phyloP scores from a whole-genome alignment of 164 flowering plant genomes.

The Paratinospora sagittata region DNA sequence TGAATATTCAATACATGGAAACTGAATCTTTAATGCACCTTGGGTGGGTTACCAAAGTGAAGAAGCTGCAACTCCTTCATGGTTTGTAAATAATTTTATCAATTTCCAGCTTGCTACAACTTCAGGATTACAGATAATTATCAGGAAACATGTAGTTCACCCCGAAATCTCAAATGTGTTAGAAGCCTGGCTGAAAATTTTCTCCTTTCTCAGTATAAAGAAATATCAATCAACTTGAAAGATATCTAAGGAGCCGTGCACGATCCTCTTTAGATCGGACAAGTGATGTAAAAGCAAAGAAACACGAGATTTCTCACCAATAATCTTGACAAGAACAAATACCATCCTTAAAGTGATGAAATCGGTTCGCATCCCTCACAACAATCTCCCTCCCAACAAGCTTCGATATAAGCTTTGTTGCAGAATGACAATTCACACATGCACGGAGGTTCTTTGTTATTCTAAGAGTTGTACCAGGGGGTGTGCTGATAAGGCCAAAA shows the following conservation, averaged over 20 bases:
- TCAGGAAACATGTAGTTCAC: neutral
- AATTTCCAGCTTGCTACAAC: neutral
- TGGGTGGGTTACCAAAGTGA: too few species aligned
- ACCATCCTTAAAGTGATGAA: constrained; percentile 31
- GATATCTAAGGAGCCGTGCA: neutral
- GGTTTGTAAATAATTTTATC: neutral
- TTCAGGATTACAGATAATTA: neutral
- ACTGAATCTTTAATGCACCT: too few species aligned
- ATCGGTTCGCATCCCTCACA: constrained; percentile 28
- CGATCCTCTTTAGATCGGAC: neutral
- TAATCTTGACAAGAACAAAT: constrained; percentile 31
- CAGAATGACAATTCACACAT: constrained; percentile 32
- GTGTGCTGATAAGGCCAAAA: constrained; percentile 27
- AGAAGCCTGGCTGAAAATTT: neutral
- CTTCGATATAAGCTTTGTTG: constrained; percentile 29
- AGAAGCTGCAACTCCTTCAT: too few species aligned
- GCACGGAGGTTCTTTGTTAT: constrained; percentile 32
- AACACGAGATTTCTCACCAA: constrained; percentile 17
- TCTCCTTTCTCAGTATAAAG: neutral
- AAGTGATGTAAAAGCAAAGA: neutral
- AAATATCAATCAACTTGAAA: neutral
- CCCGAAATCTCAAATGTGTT: too few species aligned
- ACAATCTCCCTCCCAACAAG: constrained; percentile 28
- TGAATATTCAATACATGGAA: neutral
- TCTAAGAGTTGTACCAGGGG: constrained; percentile 28